phyloP scores from a whole-genome alignment of 345 rosid genomes.

The Murraya paniculata region DNA sequence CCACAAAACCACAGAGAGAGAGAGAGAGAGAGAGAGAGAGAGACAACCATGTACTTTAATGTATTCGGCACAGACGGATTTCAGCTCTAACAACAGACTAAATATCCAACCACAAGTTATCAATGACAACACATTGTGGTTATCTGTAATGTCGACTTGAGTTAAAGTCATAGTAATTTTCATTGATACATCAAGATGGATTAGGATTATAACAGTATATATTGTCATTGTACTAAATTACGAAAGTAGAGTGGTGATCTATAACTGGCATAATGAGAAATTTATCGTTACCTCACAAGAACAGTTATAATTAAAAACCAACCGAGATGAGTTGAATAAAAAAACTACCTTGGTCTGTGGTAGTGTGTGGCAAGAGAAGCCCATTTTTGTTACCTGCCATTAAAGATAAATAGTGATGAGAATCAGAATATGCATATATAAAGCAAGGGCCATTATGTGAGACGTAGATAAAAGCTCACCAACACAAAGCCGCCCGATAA shows the following conservation, averaged over 20 bases:
- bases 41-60: not conserved
- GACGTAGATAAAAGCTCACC: constrained; percentile 34
- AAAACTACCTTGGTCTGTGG: constrained; percentile 88
- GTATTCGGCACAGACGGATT: too few species aligned
- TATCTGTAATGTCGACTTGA: not conserved
- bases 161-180: not conserved
- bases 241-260: not conserved
- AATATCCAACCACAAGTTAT: not conserved
- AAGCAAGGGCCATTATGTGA: not conserved
- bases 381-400: constrained; percentile 88
- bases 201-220: not conserved
- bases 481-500: constrained; percentile 86
- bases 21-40: not conserved
- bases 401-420: not conserved
- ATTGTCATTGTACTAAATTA: not conserved
- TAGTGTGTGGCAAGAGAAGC: constrained; percentile 89
- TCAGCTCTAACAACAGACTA: too few species aligned
- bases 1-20: not conserved
- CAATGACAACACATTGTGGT: not conserved
- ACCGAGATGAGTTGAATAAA: not conserved
- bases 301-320: not conserved
- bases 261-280: not conserved
- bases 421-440: not conserved
- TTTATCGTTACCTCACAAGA: not conserved
- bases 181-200: not conserved